These are phyloP conservation scores for Schizochytrium sp. DNA, from an alignment of 108 stramenopile genomes.

Conservation along the genomic window DNA sequence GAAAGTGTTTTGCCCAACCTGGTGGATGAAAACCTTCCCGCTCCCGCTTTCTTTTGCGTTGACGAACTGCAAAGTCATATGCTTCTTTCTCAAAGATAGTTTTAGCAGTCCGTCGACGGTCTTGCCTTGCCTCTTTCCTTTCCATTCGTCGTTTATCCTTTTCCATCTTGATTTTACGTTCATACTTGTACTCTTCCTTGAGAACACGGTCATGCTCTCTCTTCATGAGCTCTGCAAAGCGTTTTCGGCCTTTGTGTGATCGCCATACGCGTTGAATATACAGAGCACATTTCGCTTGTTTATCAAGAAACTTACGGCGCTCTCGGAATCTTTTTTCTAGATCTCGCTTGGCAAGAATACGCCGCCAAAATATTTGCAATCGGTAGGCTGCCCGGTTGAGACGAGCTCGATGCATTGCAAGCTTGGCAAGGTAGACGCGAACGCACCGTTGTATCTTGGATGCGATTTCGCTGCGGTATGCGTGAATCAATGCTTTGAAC, in stretches of 20 bases:
- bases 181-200: conserved; percentile 49
- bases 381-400: not conserved
- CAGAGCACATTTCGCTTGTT: not conserved
- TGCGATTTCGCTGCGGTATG: not conserved
- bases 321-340: conserved; percentile 3
- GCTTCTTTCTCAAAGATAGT: not conserved
- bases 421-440: not conserved
- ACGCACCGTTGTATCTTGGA: not conserved
- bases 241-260: not conserved
- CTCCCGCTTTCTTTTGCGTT: not conserved
- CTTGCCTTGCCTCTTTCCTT: not conserved
- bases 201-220: conserved; percentile 22
- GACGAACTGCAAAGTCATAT: not conserved
- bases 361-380: not conserved
- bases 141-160: conserved; percentile 10
- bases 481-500: not conserved
- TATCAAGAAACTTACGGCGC: conserved; percentile 22
- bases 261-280: conserved; percentile 7
- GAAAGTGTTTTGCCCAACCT: conserved; percentile 15
- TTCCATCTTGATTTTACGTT: conserved; percentile 32
- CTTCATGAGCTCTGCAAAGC: not conserved
- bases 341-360: not conserved
- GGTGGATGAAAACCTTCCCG: not conserved
- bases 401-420: not conserved
- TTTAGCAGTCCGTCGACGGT: not conserved